Evolutionary conservation across 805 yeast genomes (phyloP).

Genomic region (Candida golubevii): DNA sequence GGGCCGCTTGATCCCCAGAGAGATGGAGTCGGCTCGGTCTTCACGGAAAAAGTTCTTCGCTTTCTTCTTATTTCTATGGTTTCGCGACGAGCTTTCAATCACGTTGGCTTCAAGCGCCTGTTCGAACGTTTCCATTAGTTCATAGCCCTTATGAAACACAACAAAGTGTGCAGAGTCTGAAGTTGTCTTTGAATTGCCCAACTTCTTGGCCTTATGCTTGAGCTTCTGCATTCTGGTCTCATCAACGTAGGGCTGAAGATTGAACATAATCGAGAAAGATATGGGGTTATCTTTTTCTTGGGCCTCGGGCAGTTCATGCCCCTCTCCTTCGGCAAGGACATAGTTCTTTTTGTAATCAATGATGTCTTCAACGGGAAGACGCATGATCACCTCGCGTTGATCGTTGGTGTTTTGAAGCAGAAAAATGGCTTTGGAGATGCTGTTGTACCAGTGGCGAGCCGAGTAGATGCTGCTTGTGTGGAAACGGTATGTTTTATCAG

Average conservation of each 20-base stretch:
- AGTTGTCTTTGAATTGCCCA: background rate
- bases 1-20: background rate
- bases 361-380: slow-evolving; percentile 69
- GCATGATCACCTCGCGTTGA: slow-evolving; percentile 68
- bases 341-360: slow-evolving; percentile 54
- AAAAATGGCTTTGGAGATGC: slow-evolving; percentile 72
- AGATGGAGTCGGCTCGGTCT: slow-evolving; percentile 1
- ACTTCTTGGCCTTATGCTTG: slow-evolving; percentile 4
- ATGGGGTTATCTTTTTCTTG: slow-evolving; percentile 28
- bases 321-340: slow-evolving; percentile 36
- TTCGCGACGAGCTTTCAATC: background rate
- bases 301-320: slow-evolving; percentile 1
- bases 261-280: slow-evolving; percentile 50
- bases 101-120: slow-evolving; percentile 18
- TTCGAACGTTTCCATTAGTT: slow-evolving; percentile 38
- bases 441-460: slow-evolving; percentile 79
- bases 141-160: slow-evolving; percentile 51
- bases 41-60: slow-evolving; percentile 10
- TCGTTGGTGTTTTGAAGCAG: slow-evolving; percentile 55
- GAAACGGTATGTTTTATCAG: slow-evolving; percentile 55
- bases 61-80: background rate
- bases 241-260: slow-evolving; percentile 17
- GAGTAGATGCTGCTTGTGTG: slow-evolving; percentile 67
- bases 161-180: slow-evolving; percentile 46
- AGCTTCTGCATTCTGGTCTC: slow-evolving; percentile 7